phyloP scores from a whole-genome alignment of 768 basidiomycete genomes.

The Tulasnella sp. region DNA sequence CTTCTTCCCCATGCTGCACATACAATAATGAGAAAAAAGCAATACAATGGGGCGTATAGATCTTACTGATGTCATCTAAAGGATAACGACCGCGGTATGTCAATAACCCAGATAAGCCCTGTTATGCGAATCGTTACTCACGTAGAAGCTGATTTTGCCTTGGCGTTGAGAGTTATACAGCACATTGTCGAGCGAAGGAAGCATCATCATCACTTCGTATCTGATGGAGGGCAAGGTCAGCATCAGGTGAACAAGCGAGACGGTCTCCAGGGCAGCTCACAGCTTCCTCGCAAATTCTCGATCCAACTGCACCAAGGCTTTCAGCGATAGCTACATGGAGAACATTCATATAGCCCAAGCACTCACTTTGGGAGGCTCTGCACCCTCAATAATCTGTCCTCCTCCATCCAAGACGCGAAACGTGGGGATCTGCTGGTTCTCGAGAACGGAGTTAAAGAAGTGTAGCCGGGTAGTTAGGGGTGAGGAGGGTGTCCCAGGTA shows the following conservation, averaged over 20 bases:
- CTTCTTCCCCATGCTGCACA: conserved; percentile 76
- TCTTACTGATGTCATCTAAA: conserved; percentile 75
- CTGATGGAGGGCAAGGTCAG: not conserved
- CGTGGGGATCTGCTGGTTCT: conserved; percentile 62
- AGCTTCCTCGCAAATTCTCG: conserved; percentile 54
- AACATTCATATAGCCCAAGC: not conserved
- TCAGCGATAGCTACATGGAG: not conserved
- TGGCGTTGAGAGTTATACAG: conserved; percentile 90
- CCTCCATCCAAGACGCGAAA: conserved; percentile 77
- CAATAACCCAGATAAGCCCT: not conserved
- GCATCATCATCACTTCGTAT: conserved; percentile 44
- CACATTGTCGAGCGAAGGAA: conserved; percentile 78
- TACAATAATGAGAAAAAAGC: not conserved
- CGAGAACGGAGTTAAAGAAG: conserved; percentile 72
- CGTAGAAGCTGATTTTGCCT: conserved; percentile 87
- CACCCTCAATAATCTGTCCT: conserved; percentile 63
- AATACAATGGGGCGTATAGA: conserved; percentile 26
- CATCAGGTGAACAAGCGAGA: not conserved
- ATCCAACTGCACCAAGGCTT: conserved; percentile 43
- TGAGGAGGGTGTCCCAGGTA: conserved; percentile 28
- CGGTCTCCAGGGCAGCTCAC: conserved; percentile 28
- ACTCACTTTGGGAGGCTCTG: conserved; percentile 62
- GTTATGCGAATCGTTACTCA: conserved; percentile 35
- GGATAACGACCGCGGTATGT: no score
- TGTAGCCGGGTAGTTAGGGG: conserved; percentile 58